Base-by-base conservation (phyloP, 2,329 filamentous ascomycete species). In the Sarocladium oryzae region DNA sequence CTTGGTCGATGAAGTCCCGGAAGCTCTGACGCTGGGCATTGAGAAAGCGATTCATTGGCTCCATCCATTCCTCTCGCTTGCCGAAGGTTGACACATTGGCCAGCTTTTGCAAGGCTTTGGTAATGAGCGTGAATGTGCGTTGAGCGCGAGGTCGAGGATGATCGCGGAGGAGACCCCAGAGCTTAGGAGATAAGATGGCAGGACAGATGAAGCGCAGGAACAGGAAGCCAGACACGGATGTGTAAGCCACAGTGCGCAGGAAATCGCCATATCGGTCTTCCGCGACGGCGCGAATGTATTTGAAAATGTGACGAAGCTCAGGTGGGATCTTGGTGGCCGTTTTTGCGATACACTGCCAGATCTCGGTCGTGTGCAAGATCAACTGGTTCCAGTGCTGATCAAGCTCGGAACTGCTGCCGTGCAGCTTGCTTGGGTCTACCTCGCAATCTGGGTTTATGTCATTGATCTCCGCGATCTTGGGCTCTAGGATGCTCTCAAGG, bases 11-110 rank as follows among this genome's bases (percentile, higher is more conserved):
- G 60, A 91, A 96, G 43, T 85, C 79, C 65, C 91, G 95, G 67
- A 96, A 89, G 35, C 87, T 81, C 59, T 85, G 78, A 18, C 90
- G 82, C 61, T 95, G 85, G 1, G 81, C 75, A 8, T 76, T 78
- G 33, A 97, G 72, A 60, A 96, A 96, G 38, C 80, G 81, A 63
- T 96, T 97, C 92, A 97, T 97, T 0, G 90, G 90, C 69, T 96
- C 91, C 91, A 97, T 96, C 89, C 90, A 97, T n/a, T 86, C 84
- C 67, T 97, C 92, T 64, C 96, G 95, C 63, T 88, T 91, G 36
- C 92, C 92, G 63, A 96, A 96, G 0, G 83, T 89, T 2, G 89
- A 88, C 69, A 96, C 78, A 64, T 96, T 96, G 16, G 90, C 89
- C 53, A 97, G 76, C 15, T 89, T 91, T 68, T 96, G 91, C 8